Evolutionary conservation across 2,329 filamentous ascomycete species (phyloP).

Genomic region (Conoideocrella luteorostrata): DNA sequence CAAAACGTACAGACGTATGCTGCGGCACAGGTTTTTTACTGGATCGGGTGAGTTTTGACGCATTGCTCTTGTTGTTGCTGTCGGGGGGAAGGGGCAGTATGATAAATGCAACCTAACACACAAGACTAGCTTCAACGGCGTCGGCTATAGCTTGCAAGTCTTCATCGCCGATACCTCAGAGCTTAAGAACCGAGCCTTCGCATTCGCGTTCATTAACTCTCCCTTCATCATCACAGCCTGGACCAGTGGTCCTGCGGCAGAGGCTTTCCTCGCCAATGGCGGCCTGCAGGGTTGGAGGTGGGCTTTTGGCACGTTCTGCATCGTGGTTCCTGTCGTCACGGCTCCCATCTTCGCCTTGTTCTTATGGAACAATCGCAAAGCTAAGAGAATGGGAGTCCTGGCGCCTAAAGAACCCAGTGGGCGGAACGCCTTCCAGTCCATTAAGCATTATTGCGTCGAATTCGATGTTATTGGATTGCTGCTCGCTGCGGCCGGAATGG

Average conservation of each 20-base stretch:
- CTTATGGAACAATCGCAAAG: slow-evolving; percentile 15
- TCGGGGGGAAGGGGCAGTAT: too few species aligned
- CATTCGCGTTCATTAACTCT: slow-evolving; percentile 24
- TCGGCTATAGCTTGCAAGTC: slow-evolving; percentile 23
- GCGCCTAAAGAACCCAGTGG: slow-evolving; percentile 14
- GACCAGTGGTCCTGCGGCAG: slow-evolving; percentile 20
- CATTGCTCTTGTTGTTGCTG: too few species aligned
- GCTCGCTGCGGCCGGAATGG: slow-evolving; percentile 40
- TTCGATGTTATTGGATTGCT: slow-evolving; percentile 37
- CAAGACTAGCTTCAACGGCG: slow-evolving; percentile 13
- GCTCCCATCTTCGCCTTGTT: slow-evolving; percentile 18
- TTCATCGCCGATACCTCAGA: slow-evolving; percentile 26
- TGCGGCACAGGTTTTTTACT: slow-evolving; percentile 48
- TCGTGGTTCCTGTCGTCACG: slow-evolving; percentile 44
- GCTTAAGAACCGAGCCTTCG: slow-evolving; percentile 25
- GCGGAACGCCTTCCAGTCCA: slow-evolving; percentile 35
- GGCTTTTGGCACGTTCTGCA: slow-evolving; percentile 49
- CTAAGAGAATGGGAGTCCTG: slow-evolving; percentile 14
- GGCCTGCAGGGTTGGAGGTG: slow-evolving; percentile 20
- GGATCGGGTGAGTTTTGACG: slow-evolving; percentile 33
- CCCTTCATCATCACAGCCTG: slow-evolving; percentile 32
- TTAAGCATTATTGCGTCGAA: slow-evolving; percentile 23
- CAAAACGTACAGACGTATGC: slow-evolving; percentile 41
- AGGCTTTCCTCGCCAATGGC: slow-evolving; percentile 17
- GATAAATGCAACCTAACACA: too few species aligned